phyloP scores from a whole-genome alignment of 257 asterid species.

The Solanum dulcamara region DNA sequence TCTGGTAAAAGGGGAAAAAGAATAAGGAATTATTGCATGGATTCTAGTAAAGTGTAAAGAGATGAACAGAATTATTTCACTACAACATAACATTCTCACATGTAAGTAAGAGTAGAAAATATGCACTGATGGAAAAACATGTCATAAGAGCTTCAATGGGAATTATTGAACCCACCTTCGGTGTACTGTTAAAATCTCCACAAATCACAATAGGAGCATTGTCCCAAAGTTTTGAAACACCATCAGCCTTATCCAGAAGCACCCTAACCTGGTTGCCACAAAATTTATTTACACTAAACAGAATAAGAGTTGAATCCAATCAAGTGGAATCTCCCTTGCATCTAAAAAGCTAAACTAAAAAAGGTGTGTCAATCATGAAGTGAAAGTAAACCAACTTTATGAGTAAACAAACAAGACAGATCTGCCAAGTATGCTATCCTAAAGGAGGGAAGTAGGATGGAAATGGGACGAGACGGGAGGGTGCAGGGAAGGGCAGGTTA shows the following conservation, averaged over 20 bases:
- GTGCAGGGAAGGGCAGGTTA: not conserved
- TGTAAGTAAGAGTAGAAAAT: not conserved
- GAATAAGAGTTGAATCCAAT: not conserved
- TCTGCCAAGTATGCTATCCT: not conserved
- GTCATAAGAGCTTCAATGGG: not conserved
- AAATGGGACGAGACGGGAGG: not conserved
- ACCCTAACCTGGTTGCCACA: conserved; percentile 56
- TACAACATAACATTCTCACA: conserved; percentile 3
- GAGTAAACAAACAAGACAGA: not conserved
- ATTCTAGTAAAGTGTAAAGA: not conserved
- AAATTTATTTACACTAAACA: not conserved
- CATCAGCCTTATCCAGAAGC: conserved; percentile 70
- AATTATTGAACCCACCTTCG: conserved; percentile 41
- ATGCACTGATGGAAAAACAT: not conserved
- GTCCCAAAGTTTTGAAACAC: conserved; percentile 84
- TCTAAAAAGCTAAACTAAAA: not conserved
- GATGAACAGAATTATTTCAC: conserved; percentile 6
- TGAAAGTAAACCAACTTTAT: not conserved
- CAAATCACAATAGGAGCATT: conserved; percentile 77
- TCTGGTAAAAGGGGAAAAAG: conserved; percentile 28
- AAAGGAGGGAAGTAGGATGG: not conserved
- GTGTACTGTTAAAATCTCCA: conserved; percentile 97
- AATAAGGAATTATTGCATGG: not conserved
- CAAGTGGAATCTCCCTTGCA: not conserved
- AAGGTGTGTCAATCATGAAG: not conserved